Conservation (phyloP, 805 yeast species). For the Candida nitratophila region DNA sequence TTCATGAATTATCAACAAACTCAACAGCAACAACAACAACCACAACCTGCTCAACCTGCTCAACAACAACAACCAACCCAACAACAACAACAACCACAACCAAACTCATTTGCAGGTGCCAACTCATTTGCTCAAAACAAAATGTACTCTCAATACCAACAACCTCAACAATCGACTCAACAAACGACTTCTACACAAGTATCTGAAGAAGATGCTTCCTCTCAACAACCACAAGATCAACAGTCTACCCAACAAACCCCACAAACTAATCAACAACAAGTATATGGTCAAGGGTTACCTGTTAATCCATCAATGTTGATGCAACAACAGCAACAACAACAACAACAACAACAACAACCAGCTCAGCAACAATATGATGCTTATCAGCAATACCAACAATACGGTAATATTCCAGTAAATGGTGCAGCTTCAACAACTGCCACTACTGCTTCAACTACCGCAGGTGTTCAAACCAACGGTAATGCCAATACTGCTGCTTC, state of each 20-base stretch:
- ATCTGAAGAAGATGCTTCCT: neutral
- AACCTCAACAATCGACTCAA: neutral
- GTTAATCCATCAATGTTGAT: slow-evolving; percentile 8
- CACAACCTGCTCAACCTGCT: too few relatives aligned
- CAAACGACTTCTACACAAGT: neutral
- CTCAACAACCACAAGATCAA: slow-evolving; percentile 1
- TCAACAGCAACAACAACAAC: slow-evolving; percentile 14
- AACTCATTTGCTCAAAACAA: neutral
- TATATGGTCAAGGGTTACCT: slow-evolving; percentile 8
- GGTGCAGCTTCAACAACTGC: slow-evolving; percentile 5
- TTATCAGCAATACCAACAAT: slow-evolving; percentile 9
- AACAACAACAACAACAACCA: slow-evolving; percentile 6
- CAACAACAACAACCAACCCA: slow-evolving; percentile 15
- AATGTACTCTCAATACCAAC: slow-evolving; percentile 1
- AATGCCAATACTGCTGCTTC: slow-evolving; percentile 5
- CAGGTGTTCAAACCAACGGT: neutral
- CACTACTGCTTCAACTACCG: slow-evolving; percentile 1
- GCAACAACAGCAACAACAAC: slow-evolving; percentile 16
- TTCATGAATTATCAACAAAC: slow-evolving; percentile 20
- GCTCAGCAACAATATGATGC: slow-evolving; percentile 5
- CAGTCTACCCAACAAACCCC: slow-evolving; percentile 7
- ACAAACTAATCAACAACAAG: neutral
- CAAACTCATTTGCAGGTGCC: neutral
- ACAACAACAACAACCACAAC: neutral
- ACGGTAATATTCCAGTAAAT: neutral